Conservation (phyloP, 108 stramenopile species). For the Parietichytrium sp. region DNA sequence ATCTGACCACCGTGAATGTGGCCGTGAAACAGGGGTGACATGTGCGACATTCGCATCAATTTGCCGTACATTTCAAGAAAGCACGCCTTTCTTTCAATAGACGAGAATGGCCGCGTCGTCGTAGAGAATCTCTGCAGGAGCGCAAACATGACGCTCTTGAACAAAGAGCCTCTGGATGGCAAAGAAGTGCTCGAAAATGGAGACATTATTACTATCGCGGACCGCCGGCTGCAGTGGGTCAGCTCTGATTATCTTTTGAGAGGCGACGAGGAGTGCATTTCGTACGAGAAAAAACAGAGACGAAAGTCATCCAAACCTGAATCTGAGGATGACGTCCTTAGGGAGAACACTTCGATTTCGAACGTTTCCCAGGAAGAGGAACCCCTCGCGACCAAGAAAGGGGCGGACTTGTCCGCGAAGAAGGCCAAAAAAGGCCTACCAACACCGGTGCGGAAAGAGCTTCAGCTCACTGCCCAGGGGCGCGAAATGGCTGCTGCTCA, state of each 20-base stretch:
- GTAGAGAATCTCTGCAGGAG: constrained; percentile 11
- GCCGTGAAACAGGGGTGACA: no score
- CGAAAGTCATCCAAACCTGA: not conserved
- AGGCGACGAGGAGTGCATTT: not conserved
- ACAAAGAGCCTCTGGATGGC: not conserved
- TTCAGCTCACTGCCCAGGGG: not conserved
- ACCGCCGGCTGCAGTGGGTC: constrained; percentile 32
- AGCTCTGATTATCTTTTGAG: not conserved
- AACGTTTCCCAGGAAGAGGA: no score
- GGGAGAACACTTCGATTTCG: no score
- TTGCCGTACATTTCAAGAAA: constrained; percentile 15
- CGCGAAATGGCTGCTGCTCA: not conserved
- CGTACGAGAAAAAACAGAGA: not conserved
- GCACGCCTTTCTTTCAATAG: constrained; percentile 16
- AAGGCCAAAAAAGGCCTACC: not conserved
- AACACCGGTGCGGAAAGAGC: not conserved
- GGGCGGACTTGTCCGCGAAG: not conserved
- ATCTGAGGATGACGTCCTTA: not conserved
- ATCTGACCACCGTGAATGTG: no score
- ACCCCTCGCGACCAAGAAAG: no score
- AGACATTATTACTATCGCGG: constrained; percentile 9
- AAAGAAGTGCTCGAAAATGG: not conserved
- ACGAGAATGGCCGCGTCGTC: constrained; percentile 27
- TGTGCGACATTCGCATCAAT: constrained; percentile 29
- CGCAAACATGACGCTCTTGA: constrained; percentile 33